Evolutionary conservation across 169 alveolate genomes (phyloP).

Genomic region (Nephromyces sp.): DNA sequence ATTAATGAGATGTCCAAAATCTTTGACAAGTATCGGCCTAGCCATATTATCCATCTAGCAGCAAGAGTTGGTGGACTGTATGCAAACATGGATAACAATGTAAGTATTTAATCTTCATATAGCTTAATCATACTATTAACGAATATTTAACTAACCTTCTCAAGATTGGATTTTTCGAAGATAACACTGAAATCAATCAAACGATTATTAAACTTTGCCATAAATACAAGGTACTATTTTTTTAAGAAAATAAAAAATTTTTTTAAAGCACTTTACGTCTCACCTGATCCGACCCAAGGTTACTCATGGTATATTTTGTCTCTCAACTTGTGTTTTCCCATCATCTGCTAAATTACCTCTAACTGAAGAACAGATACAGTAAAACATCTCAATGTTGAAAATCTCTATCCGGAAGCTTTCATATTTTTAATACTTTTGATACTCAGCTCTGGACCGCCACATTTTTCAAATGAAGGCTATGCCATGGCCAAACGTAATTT

Average conservation of each 20-base stretch:
- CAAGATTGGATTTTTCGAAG: conserved; percentile 32
- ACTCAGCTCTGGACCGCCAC: conserved; percentile 37
- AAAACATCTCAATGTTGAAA: background rate
- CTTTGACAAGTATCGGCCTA: conserved; percentile 35
- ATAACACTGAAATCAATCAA: conserved; percentile 29
- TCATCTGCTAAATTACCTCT: conserved; percentile 6
- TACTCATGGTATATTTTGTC: conserved; percentile 30
- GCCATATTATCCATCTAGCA: conserved; percentile 39
- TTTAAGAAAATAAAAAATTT: background rate
- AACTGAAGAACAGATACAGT: conserved; percentile 12
- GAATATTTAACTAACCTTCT: background rate
- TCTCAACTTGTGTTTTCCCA: conserved; percentile 46
- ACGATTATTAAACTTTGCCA: conserved; percentile 17
- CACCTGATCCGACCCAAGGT: conserved; percentile 8
- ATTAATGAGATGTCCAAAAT: background rate
- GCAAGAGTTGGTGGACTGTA: conserved; percentile 50
- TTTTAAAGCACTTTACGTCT: background rate
- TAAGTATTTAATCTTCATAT: no score
- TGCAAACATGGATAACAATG: conserved; percentile 42
- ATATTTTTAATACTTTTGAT: background rate
- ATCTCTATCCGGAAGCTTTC: background rate
- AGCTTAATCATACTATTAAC: no score
- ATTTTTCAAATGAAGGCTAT: conserved; percentile 46
- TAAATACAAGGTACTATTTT: background rate
- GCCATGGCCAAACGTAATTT: conserved; percentile 39